Percentiles rank a stretch among this genome's conserved stretches.
These are phyloP conservation scores for Nicotiana attenuata DNA, from an alignment of 257 asterid genomes.

Conservation along the genomic window DNA sequence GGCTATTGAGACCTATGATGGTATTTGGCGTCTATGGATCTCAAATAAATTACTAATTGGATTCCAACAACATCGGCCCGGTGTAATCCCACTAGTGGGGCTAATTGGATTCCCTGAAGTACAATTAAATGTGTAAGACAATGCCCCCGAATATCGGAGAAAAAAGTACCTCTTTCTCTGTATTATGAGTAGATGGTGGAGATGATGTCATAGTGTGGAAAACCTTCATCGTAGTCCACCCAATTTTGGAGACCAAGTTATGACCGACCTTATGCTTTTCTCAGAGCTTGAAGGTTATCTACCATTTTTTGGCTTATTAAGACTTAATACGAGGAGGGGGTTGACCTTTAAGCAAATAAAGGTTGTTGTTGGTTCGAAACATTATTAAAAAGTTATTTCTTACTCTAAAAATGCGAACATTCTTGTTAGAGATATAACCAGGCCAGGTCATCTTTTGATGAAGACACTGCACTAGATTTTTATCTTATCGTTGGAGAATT, in stretches of 20 bases:
- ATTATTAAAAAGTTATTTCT: background rate
- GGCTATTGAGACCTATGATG: background rate
- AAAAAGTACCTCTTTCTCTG: background rate
- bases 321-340: background rate
- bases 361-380: background rate
- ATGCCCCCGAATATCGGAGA: background rate
- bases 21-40: background rate
- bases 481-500: background rate
- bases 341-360: background rate
- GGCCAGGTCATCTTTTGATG: background rate
- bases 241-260: background rate
- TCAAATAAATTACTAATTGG: background rate
- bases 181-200: background rate
- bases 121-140: background rate
- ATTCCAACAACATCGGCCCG: background rate
- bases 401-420: background rate
- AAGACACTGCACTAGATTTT: background rate
- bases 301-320: background rate
- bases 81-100: too few species aligned
- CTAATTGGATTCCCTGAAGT: too few species aligned
- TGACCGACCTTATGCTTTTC: background rate
- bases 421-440: background rate
- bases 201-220: background rate
- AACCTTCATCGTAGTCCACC: background rate
- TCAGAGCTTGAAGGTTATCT: background rate